Base-by-base conservation (phyloP, 106 monocot species). In the Ottelia alismoides region DNA sequence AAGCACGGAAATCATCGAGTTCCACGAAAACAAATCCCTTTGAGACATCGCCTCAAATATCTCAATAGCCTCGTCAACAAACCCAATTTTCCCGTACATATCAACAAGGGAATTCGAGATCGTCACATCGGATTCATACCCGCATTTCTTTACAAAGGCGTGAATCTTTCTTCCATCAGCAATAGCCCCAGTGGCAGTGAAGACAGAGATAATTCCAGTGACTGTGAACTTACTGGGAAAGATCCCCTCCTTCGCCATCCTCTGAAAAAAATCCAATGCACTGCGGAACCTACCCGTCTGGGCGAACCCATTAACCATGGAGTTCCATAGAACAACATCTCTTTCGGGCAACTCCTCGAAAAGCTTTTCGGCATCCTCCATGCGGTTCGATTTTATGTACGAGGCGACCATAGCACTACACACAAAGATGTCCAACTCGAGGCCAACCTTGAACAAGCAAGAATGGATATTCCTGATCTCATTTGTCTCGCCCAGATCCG, bases 241-340 rank as follows among this genome's bases (percentile, higher is more conserved):
- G 18, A 74, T 3, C 1, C 81, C 84, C 25, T 77, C 84, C 0
- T 43, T 25, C 23, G 47, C 40, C 87, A 94, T 84, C 43, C 49
- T 30, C 18, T 45, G 11, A 51, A 78, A 81, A 19, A 66, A 81
- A 21, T 65, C 77, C 46, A 83, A 6, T 0, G 84, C 83, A 5
- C 47, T 51, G 11, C 20, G 27, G 30, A 69, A 81, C 17, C 57
- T 26, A 2, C 83, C 80, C 22, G 56, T 47, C 66, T 68, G 74
- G 0, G 80, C 83, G 50, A 94, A 69, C 24, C 87, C 93, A 27
- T 67, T 88, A 4, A 94, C 73, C 84, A 88, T 81, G 18, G 88
- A 63, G 25, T 94, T 94, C 93, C 93, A 94, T 3, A 88, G 51
- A 22, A 88, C 93, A 11, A 94, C 79, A 58, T 92, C 87, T 29